phyloP scores from a whole-genome alignment of 2,329 filamentous ascomycete genomes.

The Monilinia laxa region DNA sequence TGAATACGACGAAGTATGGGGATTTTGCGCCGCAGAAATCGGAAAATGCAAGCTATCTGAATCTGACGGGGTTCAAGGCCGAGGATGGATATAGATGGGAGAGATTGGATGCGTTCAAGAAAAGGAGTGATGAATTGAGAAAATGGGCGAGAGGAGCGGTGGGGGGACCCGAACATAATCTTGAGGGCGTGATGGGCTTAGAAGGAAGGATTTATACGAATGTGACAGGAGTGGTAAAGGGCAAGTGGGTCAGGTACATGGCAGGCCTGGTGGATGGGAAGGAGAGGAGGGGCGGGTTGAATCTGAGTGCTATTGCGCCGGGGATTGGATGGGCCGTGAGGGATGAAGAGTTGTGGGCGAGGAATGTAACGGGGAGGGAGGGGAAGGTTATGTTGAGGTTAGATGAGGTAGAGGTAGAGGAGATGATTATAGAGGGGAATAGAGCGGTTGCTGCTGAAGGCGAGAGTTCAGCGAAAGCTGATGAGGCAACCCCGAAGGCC shows the following conservation, averaged over 20 bases:
- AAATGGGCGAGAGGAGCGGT: constrained; percentile 49
- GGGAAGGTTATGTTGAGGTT: constrained; percentile 71
- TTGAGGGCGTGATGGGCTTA: constrained; percentile 23
- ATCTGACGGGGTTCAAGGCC: constrained; percentile 74
- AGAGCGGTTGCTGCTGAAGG: constrained; percentile 22
- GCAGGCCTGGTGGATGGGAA: constrained; percentile 30
- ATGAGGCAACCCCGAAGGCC: not conserved
- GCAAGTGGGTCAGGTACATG: constrained; percentile 38
- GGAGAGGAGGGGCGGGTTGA: constrained; percentile 48
- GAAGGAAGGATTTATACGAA: constrained; percentile 39
- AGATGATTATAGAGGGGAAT: constrained; percentile 23
- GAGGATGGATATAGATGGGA: constrained; percentile 79
- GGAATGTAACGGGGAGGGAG: constrained; percentile 74
- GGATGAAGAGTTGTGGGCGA: constrained; percentile 60
- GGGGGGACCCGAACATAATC: not conserved
- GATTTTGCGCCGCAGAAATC: constrained; percentile 53
- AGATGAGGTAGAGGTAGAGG: constrained; percentile 46
- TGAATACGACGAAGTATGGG: constrained; percentile 59
- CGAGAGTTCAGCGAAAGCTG: not conserved
- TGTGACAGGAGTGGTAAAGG: constrained; percentile 40
- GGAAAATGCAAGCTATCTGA: constrained; percentile 51
- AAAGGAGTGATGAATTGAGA: constrained; percentile 62
- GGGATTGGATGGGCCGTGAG: constrained; percentile 62
- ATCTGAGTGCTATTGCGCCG: constrained; percentile 64
- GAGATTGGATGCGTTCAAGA: constrained; percentile 64